These are phyloP conservation scores for Endoconidiophora polonica DNA, from an alignment of 2,329 filamentous ascomycete species.

Conservation along the genomic window DNA sequence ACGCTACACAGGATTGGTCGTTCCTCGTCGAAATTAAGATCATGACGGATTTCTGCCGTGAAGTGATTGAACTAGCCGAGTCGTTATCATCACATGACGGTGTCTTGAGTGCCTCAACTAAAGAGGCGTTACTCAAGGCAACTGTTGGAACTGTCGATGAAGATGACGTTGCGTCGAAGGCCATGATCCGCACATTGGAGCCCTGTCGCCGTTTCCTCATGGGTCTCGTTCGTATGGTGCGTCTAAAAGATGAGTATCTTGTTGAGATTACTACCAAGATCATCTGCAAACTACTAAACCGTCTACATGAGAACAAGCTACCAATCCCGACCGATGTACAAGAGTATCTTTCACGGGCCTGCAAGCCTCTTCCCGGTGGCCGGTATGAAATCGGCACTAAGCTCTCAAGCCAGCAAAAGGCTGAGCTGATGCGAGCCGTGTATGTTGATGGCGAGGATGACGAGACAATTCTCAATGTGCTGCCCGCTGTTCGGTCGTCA, in stretches of 20 bases:
- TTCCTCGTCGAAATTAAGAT: slow-evolving; percentile 52
- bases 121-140: slow-evolving; percentile 13
- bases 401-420: slow-evolving; percentile 64
- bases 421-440: slow-evolving; percentile 53
- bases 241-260: slow-evolving; percentile 75
- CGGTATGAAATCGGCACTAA: slow-evolving; percentile 55
- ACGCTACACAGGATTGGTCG: slow-evolving; percentile 73
- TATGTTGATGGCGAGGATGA: slow-evolving; percentile 41
- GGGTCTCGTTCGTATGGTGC: slow-evolving; percentile 72
- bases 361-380: slow-evolving; percentile 38
- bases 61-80: slow-evolving; percentile 88
- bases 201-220: slow-evolving; percentile 16
- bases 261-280: slow-evolving; percentile 68
- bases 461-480: slow-evolving; percentile 6
- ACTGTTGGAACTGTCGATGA: slow-evolving; percentile 16
- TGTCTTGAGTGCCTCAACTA: slow-evolving; percentile 57
- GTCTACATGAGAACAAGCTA: slow-evolving; percentile 62
- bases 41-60: slow-evolving; percentile 87
- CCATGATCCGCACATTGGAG: slow-evolving; percentile 24
- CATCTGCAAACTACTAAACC: slow-evolving; percentile 66
- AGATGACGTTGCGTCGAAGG: slow-evolving; percentile 17
- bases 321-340: slow-evolving; percentile 46
- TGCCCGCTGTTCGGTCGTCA: slow-evolving; percentile 11
- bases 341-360: slow-evolving; percentile 47
- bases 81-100: slow-evolving; percentile 70